Percentiles rank a stretch among this genome's conserved stretches.
Conservation (phyloP, 176 grass and related monocot species). For the Thinopyrum elongatum region DNA sequence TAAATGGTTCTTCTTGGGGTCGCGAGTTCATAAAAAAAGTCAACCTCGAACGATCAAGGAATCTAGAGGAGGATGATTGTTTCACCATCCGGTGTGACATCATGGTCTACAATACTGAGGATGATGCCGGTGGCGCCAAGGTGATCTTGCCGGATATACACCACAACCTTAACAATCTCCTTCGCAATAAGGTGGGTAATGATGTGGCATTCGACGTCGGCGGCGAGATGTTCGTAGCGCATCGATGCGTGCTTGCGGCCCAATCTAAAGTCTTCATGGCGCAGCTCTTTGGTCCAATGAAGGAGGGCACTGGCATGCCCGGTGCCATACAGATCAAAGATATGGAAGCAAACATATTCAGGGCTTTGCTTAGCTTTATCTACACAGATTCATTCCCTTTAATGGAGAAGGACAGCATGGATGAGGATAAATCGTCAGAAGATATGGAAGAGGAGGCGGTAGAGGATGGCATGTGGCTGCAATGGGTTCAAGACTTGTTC, state of each 20-base stretch:
- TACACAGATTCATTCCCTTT: not conserved
- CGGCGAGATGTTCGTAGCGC: too few species aligned
- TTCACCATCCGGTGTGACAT: not conserved
- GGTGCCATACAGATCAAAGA: not conserved
- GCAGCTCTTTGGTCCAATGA: not conserved
- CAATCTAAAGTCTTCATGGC: too few species aligned
- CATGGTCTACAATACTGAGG: not conserved
- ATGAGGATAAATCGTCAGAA: too few species aligned
- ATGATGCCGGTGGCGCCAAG: not conserved
- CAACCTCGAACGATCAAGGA: too few species aligned
- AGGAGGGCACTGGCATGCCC: not conserved
- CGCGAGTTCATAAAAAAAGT: fast-evolving
- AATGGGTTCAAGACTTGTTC: not conserved
- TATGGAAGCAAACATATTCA: not conserved
- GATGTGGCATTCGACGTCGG: not conserved
- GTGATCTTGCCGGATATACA: not conserved
- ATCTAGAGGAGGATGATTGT: not conserved
- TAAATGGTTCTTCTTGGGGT: fast-evolving
- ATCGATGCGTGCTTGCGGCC: too few species aligned
- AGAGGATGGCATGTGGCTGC: too few species aligned
- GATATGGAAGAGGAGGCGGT: too few species aligned
- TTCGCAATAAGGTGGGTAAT: not conserved
- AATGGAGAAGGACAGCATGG: not conserved
- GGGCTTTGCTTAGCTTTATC: not conserved
- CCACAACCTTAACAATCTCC: not conserved